Evolutionary conservation across 75 land plant species (phyloP).

Genomic region (Pseudotsuga menziesii): DNA sequence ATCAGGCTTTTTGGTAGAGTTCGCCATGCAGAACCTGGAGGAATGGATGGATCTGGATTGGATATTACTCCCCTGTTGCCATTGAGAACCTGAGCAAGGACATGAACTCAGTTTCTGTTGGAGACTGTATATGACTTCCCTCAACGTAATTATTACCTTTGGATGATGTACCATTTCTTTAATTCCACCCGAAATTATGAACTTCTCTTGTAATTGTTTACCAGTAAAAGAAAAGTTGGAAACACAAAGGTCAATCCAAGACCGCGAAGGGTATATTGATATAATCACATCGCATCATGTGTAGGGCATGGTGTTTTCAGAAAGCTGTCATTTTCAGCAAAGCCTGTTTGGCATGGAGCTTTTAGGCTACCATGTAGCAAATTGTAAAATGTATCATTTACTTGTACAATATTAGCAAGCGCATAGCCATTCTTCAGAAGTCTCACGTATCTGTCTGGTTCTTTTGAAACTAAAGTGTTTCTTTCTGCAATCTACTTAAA

Average conservation of each 20-base stretch:
- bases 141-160: background rate
- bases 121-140: constrained; percentile 1
- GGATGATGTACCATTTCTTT: background rate
- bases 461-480: background rate
- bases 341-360: background rate
- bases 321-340: background rate
- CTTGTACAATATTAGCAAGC: background rate
- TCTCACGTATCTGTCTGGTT: background rate
- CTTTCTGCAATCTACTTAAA: background rate
- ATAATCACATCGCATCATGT: background rate
- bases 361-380: background rate
- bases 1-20: constrained; percentile 74
- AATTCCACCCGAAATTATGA: background rate
- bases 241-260: background rate
- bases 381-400: constrained; percentile 1
- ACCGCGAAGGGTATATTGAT: background rate
- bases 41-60: constrained; percentile 37
- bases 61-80: constrained; percentile 48
- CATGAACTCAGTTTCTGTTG: background rate
- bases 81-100: constrained; percentile 15
- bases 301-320: background rate
- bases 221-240: background rate
- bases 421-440: background rate
- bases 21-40: constrained; percentile 58
- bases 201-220: background rate